Evolutionary conservation across 176 grass and related monocot species (phyloP).

Genomic region (Aegilops sharonensis): DNA sequence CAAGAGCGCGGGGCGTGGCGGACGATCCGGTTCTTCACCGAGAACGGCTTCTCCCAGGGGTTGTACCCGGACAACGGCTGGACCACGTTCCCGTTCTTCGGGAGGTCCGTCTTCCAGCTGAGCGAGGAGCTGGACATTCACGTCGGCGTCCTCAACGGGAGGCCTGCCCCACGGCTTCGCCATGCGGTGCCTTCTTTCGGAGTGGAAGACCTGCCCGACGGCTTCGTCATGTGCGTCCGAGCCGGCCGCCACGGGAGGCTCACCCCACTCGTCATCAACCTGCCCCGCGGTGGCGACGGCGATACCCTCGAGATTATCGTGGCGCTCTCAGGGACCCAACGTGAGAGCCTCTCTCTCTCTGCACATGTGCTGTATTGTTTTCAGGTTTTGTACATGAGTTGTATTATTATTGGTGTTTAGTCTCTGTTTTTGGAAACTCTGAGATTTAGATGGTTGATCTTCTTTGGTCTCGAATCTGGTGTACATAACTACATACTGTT

Average conservation of each 20-base stretch:
- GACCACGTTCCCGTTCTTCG: neutral
- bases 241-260: neutral
- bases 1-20: neutral
- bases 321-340: neutral
- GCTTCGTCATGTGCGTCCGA: neutral
- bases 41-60: neutral
- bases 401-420: no score
- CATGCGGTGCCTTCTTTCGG: neutral
- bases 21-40: neutral
- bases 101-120: neutral
- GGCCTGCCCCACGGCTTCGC: neutral
- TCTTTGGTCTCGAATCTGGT: no score
- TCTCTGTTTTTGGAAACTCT: no score
- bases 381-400: no score
- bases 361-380: no score
- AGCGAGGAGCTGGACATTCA: neutral
- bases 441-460: no score
- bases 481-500: no score
- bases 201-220: neutral
- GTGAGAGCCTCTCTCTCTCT: neutral
- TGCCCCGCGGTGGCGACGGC: neutral
- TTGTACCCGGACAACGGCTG: neutral
- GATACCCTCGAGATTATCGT: neutral
- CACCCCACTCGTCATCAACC: conserved; percentile 21
- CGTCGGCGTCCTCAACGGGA: neutral